phyloP scores from a whole-genome alignment of 768 basidiomycete species.

The Podaxis sp. region DNA sequence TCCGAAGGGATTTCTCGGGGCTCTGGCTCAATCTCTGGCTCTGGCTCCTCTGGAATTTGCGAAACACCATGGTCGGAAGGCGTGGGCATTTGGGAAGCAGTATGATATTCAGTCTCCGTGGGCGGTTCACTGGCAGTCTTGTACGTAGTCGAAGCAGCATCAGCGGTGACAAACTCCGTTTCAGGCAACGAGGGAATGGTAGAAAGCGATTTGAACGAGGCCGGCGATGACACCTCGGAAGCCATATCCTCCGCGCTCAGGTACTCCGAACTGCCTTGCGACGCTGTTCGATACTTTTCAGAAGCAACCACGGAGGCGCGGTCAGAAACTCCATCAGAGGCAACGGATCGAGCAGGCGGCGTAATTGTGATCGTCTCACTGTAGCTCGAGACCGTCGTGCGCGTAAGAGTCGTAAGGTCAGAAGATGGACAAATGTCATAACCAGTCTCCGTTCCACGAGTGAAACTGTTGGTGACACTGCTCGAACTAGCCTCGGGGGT shows the following conservation, averaged over 20 bases:
- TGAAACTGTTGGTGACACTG: constrained; percentile 23
- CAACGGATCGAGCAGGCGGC: constrained; percentile 26
- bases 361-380: constrained; percentile 32
- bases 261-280: constrained; percentile 54
- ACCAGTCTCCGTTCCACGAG: constrained; percentile 46
- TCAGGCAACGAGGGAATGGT: constrained; percentile 29
- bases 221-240: constrained; percentile 32
- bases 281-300: constrained; percentile 43
- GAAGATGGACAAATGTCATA: constrained; percentile 55
- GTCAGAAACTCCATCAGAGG: constrained; percentile 24
- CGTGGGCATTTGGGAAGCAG: constrained; percentile 34
- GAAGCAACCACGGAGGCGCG: constrained; percentile 30
- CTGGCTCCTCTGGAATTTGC: constrained; percentile 19
- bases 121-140: constrained; percentile 31
- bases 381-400: constrained; percentile 24
- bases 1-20: neutral
- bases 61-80: constrained; percentile 1
- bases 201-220: constrained; percentile 30
- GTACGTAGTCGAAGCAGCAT: constrained; percentile 26
- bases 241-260: constrained; percentile 29
- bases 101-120: constrained; percentile 44
- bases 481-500: constrained; percentile 13
- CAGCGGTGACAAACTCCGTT: constrained; percentile 46
- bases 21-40: neutral
- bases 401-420: constrained; percentile 40